Conservation (phyloP, 2,329 filamentous ascomycete species). For the Aspergillus neotritici region DNA sequence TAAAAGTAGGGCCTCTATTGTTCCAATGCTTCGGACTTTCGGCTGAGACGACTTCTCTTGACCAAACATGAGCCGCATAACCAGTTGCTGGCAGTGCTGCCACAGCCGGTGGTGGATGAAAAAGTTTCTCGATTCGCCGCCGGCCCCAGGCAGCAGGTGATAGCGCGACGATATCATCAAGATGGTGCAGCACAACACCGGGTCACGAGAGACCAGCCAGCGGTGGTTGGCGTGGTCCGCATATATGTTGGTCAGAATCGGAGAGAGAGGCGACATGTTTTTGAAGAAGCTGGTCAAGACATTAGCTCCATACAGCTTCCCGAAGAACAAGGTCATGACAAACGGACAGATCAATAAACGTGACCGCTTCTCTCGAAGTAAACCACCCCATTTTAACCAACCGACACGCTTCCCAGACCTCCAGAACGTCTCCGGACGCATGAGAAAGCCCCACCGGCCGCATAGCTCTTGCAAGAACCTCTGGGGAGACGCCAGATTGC, state of each 20-base stretch:
- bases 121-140: slow-evolving; percentile 46
- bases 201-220: slow-evolving; percentile 46
- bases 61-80: slow-evolving; percentile 50
- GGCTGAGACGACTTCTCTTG: slow-evolving; percentile 50
- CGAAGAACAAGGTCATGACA: background rate
- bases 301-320: background rate
- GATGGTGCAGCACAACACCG: slow-evolving; percentile 50
- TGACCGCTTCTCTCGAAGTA: slow-evolving; percentile 49
- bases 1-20: slow-evolving; percentile 49
- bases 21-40: slow-evolving; percentile 46
- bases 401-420: slow-evolving; percentile 46
- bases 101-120: slow-evolving; percentile 52
- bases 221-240: slow-evolving; percentile 46
- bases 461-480: slow-evolving; percentile 17
- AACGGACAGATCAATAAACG: slow-evolving; percentile 46
- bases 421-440: slow-evolving; percentile 33
- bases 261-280: slow-evolving; percentile 48
- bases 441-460: slow-evolving; percentile 26
- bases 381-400: slow-evolving; percentile 55
- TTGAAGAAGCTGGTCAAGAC: slow-evolving; percentile 40
- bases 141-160: slow-evolving; percentile 38
- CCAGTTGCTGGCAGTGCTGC: slow-evolving; percentile 50
- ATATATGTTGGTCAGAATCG: slow-evolving; percentile 48
- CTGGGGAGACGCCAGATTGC: slow-evolving; percentile 15
- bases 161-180: slow-evolving; percentile 53